Evolutionary conservation across 2,329 filamentous ascomycete species (phyloP).

Genomic region (Orbilia javanica): DNA sequence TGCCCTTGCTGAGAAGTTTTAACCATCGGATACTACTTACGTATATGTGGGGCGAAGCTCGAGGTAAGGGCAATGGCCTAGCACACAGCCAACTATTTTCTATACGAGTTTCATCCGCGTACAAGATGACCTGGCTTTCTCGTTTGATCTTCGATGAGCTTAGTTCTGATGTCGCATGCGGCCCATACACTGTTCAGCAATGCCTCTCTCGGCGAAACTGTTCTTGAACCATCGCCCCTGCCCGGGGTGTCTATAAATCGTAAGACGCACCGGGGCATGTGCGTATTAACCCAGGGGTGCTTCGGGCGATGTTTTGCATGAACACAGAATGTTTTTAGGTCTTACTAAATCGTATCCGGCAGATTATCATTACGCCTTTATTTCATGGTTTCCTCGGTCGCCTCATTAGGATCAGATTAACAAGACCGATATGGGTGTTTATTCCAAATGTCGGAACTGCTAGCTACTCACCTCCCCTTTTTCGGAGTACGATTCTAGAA

Average conservation of each 20-base stretch:
- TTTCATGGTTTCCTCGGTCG: background rate
- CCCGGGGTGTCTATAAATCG: background rate
- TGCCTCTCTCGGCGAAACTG: background rate
- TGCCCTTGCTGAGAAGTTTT: background rate
- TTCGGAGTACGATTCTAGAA: conserved; percentile 1
- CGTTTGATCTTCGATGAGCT: conserved; percentile 15
- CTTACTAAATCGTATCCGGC: background rate
- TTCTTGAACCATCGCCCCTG: background rate
- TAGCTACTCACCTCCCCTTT: conserved; percentile 1
- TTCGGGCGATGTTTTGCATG: background rate
- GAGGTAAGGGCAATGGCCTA: background rate
- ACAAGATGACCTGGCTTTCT: background rate
- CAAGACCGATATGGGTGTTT: background rate
- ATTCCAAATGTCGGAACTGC: background rate
- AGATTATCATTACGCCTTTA: background rate
- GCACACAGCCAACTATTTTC: background rate
- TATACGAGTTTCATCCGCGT: conserved; percentile 4
- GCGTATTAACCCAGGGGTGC: background rate
- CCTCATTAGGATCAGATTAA: background rate
- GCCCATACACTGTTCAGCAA: background rate
- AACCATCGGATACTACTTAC: background rate
- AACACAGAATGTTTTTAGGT: background rate
- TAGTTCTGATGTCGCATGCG: background rate
- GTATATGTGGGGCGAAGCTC: background rate
- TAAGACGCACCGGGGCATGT: background rate